Conservation (phyloP, 2,329 filamentous ascomycete species). For the Acephala macrosclerotiorum region DNA sequence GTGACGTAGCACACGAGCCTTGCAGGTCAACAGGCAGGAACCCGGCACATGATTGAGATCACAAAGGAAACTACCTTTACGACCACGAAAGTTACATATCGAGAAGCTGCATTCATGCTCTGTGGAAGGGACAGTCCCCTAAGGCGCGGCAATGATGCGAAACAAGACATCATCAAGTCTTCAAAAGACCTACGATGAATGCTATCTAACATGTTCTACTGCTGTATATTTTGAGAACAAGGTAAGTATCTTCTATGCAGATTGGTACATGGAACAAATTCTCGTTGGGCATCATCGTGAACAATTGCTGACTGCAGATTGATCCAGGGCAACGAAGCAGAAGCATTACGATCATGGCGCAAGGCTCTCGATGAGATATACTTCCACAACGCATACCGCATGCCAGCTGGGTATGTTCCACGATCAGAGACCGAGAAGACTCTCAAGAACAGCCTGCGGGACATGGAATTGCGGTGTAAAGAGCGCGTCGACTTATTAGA, state of each 20-base stretch:
- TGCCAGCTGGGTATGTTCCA: conserved; percentile 72
- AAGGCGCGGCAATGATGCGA: conserved; percentile 50
- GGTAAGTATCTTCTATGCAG: conserved; percentile 57
- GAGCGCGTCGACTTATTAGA: conserved; percentile 90
- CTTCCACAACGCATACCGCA: conserved; percentile 80
- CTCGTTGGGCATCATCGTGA: neutral
- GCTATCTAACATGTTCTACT: conserved; percentile 92
- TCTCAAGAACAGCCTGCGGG: conserved; percentile 79
- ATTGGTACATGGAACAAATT: neutral
- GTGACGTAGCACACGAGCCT: conserved; percentile 11
- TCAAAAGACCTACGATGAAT: conserved; percentile 98
- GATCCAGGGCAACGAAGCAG: conserved; percentile 82
- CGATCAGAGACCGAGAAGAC: conserved; percentile 85
- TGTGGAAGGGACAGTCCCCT: conserved; percentile 13
- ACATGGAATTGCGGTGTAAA: conserved; percentile 90
- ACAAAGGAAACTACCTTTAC: neutral
- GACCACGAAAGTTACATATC: neutral
- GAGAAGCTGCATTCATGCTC: conserved; percentile 27
- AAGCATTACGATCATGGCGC: conserved; percentile 91
- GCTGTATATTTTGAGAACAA: conserved; percentile 96
- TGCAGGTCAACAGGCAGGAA: conserved; percentile 7
- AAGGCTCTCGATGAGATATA: conserved; percentile 88
- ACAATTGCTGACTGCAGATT: conserved; percentile 20
- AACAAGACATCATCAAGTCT: conserved; percentile 73
- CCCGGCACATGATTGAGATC: conserved; percentile 15